Conservation (phyloP, 1,139 yeast genomes). For the Hyphopichia pseudoburtonii region DNA sequence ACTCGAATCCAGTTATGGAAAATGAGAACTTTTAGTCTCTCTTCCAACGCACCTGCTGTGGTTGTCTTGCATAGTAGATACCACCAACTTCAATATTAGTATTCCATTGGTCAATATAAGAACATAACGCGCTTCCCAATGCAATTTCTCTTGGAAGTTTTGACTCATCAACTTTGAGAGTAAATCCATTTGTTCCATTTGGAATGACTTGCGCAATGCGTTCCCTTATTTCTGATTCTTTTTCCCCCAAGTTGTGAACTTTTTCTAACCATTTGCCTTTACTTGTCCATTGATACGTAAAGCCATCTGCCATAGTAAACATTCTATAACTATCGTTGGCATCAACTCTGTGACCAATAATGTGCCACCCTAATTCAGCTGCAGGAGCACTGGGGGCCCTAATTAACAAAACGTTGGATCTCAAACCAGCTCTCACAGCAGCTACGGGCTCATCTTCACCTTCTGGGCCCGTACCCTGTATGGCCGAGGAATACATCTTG, state of each 20-base stretch:
- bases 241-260: constrained; percentile 57
- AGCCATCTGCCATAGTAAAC: constrained; percentile 59
- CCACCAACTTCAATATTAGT: constrained; percentile 62
- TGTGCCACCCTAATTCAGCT: constrained; percentile 65
- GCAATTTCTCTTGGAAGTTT: constrained; percentile 58
- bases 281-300: constrained; percentile 64
- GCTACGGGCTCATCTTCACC: constrained; percentile 60
- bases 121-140: constrained; percentile 56
- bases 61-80: constrained; percentile 55
- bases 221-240: constrained; percentile 61
- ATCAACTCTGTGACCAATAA: constrained; percentile 59
- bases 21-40: constrained; percentile 40
- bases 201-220: constrained; percentile 54
- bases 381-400: constrained; percentile 48
- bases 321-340: constrained; percentile 59
- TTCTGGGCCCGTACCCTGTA: constrained; percentile 38
- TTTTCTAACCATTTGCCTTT: constrained; percentile 57
- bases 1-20: not conserved
- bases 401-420: constrained; percentile 56
- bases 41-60: constrained; percentile 56
- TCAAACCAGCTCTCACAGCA: constrained; percentile 56
- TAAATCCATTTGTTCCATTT: constrained; percentile 53
- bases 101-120: constrained; percentile 67
- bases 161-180: constrained; percentile 51
- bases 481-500: constrained; percentile 48